Evolutionary conservation across 805 yeast genomes (phyloP).

Genomic region (Kodamaea kaohsiungensis): DNA sequence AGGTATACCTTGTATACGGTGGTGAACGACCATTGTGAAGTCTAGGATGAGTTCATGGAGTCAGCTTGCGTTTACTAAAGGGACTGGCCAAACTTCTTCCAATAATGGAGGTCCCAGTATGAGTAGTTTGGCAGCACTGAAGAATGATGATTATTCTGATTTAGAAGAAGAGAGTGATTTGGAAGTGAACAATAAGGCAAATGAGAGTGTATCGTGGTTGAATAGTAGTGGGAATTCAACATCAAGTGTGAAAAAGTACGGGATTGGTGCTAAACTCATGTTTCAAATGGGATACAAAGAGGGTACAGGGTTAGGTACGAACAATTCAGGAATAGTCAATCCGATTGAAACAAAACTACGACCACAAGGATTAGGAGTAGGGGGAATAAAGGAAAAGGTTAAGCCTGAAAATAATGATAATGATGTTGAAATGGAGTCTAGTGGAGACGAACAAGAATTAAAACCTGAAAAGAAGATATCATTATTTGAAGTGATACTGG

Average conservation of each 20-base stretch:
- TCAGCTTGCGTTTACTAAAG: neutral
- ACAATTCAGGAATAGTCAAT: constrained; percentile 69
- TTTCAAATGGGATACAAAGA: constrained; percentile 83
- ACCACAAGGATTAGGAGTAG: constrained; percentile 73
- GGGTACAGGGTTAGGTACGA: constrained; percentile 83
- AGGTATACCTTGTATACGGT: too few species aligned
- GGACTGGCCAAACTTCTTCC: neutral
- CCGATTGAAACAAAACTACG: constrained; percentile 75
- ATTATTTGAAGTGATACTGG: constrained; percentile 37
- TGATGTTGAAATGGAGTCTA: constrained; percentile 14
- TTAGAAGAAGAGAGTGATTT: constrained; percentile 41
- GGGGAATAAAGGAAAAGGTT: constrained; percentile 51
- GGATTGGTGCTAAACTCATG: constrained; percentile 81
- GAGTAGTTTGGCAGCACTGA: constrained; percentile 5
- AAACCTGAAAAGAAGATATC: constrained; percentile 11
- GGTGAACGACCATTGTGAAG: neutral
- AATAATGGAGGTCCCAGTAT: constrained; percentile 3
- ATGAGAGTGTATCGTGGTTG: neutral
- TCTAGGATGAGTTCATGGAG: neutral
- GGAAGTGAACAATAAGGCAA: constrained; percentile 36
- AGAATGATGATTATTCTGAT: constrained; percentile 8
- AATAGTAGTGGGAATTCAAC: neutral
- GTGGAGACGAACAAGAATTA: constrained; percentile 21
- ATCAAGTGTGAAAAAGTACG: constrained; percentile 46
- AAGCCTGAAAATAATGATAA: constrained; percentile 5